A percentile compares a stretch with the other conserved stretches of the same genome.
These are phyloP conservation scores for Cicer pinnatifidum DNA, from an alignment of 306 rosid genomes.

Conservation along the genomic window DNA sequence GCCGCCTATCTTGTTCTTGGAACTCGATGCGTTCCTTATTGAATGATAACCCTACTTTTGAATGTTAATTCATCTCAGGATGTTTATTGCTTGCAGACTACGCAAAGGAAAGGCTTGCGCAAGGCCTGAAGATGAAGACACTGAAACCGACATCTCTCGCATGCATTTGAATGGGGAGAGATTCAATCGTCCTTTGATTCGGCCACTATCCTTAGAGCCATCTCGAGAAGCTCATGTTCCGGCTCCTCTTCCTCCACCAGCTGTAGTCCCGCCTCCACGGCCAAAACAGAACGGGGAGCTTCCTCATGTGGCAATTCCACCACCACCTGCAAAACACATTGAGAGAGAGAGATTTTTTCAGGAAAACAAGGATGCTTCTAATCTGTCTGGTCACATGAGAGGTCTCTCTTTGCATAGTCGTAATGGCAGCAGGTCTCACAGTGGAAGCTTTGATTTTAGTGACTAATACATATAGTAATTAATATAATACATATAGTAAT, in stretches of 20 bases:
- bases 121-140: constrained; percentile 76
- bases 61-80: constrained; percentile 9
- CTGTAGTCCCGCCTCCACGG: constrained; percentile 39
- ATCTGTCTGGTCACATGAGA: constrained; percentile 70
- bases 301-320: constrained; percentile 65
- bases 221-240: constrained; percentile 48
- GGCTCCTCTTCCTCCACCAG: constrained; percentile 50
- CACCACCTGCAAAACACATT: constrained; percentile 86
- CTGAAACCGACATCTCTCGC: constrained; percentile 51
- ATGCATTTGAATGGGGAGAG: constrained; percentile 69
- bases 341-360: constrained; percentile 89
- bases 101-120: constrained; percentile 96
- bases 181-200: constrained; percentile 78
- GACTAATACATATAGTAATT: constrained; percentile 50
- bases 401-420: constrained; percentile 85
- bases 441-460: constrained; percentile 84
- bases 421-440: constrained; percentile 79
- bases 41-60: constrained; percentile 23
- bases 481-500: constrained; percentile 18
- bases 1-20: not conserved
- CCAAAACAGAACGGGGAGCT: constrained; percentile 53
- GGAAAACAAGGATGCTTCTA: constrained; percentile 77
- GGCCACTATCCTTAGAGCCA: constrained; percentile 63
- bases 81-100: constrained; percentile 59
- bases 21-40: not conserved